These are phyloP conservation scores for Daldinia concentrica DNA, from an alignment of 495 filamentous ascomycete species.

Conservation along the genomic window DNA sequence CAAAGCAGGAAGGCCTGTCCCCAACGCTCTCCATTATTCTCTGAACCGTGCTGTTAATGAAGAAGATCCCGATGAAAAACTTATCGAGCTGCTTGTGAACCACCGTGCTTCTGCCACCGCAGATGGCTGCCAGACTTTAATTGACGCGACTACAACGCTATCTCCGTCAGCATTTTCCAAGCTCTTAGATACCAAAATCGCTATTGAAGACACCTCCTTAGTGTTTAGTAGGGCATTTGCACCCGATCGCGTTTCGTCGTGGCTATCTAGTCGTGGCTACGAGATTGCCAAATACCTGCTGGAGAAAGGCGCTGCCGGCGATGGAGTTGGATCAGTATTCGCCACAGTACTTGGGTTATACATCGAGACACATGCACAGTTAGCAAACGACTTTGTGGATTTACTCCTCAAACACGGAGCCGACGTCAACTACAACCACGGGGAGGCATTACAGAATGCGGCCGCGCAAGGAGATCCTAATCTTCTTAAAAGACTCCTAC, in stretches of 20 bases:
- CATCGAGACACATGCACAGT: slow-evolving; percentile 42
- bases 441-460: slow-evolving; percentile 54
- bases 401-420: slow-evolving; percentile 50
- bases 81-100: slow-evolving; percentile 52
- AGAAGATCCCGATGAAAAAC: slow-evolving; percentile 54
- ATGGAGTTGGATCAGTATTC: slow-evolving; percentile 51
- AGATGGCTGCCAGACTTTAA: slow-evolving; percentile 56
- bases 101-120: slow-evolving; percentile 54
- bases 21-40: slow-evolving; percentile 52
- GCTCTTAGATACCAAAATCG: slow-evolving; percentile 49
- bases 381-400: slow-evolving; percentile 49
- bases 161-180: slow-evolving; percentile 48
- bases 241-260: slow-evolving; percentile 42
- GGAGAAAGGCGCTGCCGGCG: slow-evolving; percentile 54
- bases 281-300: slow-evolving; percentile 52
- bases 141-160: slow-evolving; percentile 51
- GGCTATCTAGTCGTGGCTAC: slow-evolving; percentile 53
- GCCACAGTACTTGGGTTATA: slow-evolving; percentile 48
- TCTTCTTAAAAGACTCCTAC: slow-evolving; percentile 51
- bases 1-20: slow-evolving; percentile 51
- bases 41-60: slow-evolving; percentile 56
- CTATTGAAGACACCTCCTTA: slow-evolving; percentile 50
- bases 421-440: slow-evolving; percentile 54
- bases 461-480: slow-evolving; percentile 51
- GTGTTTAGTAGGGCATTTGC: slow-evolving; percentile 52